These are phyloP conservation scores for Schizochytrium sp. DNA, from an alignment of 108 stramenopile genomes.

Conservation along the genomic window DNA sequence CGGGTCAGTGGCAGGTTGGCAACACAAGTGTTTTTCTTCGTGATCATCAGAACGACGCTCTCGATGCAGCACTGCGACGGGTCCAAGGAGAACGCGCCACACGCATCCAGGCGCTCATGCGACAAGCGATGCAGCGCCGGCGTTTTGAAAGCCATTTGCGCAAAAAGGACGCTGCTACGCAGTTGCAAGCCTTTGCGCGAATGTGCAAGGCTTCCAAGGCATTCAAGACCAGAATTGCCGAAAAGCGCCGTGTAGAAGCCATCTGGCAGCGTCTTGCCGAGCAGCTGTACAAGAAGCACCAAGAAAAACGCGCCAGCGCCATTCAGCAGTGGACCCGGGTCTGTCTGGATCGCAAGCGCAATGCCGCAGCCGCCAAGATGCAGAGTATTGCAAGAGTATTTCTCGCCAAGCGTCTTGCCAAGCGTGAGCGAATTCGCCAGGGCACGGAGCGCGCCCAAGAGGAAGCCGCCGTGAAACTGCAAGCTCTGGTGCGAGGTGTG, in stretches of 20 bases:
- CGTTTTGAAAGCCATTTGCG: background rate
- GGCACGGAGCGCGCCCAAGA: background rate
- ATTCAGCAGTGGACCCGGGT: background rate
- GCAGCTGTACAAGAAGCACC: background rate
- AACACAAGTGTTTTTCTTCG: background rate
- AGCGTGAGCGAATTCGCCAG: background rate
- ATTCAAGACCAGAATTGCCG: background rate
- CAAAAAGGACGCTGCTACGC: background rate
- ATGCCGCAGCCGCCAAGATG: background rate
- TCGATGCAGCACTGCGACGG: background rate
- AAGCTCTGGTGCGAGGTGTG: background rate
- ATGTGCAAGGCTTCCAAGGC: background rate
- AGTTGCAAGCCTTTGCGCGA: background rate
- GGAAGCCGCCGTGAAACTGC: background rate
- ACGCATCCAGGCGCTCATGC: background rate
- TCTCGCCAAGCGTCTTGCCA: background rate
- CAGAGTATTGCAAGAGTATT: background rate
- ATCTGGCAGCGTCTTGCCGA: background rate
- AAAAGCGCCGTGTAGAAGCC: background rate
- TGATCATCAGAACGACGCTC: background rate
- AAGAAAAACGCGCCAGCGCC: background rate
- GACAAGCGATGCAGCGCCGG: background rate
- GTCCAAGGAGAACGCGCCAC: background rate
- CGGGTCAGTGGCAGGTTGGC: background rate
- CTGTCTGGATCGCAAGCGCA: background rate